A percentile compares a stretch with the other conserved stretches of the same genome.
Conservation (phyloP, 2,329 filamentous ascomycete species). For the Xylariaceae sp. region DNA sequence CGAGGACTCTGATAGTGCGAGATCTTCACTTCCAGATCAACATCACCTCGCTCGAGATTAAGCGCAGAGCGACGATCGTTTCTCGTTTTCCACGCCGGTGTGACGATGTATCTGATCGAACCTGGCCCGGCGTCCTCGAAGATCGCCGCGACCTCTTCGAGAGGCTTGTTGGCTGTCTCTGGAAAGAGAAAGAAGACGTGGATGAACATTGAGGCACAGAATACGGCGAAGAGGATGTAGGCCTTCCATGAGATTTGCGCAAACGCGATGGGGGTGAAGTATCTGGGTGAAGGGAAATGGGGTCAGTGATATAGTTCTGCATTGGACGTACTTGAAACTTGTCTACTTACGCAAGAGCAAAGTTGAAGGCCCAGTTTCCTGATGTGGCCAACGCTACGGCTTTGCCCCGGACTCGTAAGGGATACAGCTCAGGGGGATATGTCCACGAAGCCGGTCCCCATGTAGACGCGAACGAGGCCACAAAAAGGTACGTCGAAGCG, state of each 20-base stretch:
- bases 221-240: conserved; percentile 51
- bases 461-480: conserved; percentile 47
- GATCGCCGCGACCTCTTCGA: conserved; percentile 50
- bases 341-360: conserved; percentile 37
- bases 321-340: not conserved
- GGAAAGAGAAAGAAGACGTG: conserved; percentile 54
- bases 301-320: not conserved
- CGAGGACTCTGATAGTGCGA: conserved; percentile 26
- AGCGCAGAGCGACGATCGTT: conserved; percentile 35
- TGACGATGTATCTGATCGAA: conserved; percentile 37
- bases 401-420: conserved; percentile 46
- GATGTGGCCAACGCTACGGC: conserved; percentile 51
- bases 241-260: conserved; percentile 47
- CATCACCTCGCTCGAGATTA: conserved; percentile 32
- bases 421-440: conserved; percentile 46
- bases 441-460: conserved; percentile 44
- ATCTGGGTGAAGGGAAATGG: conserved; percentile 18
- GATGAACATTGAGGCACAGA: conserved; percentile 46
- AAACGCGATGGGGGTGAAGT: conserved; percentile 45
- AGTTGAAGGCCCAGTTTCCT: conserved; percentile 49
- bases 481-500: conserved; percentile 62
- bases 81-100: conserved; percentile 40
- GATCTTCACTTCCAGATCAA: conserved; percentile 35
- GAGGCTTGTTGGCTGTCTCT: conserved; percentile 51
- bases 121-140: conserved; percentile 39